phyloP scores from a whole-genome alignment of 768 basidiomycete species.

The Trametes cinnabarina region DNA sequence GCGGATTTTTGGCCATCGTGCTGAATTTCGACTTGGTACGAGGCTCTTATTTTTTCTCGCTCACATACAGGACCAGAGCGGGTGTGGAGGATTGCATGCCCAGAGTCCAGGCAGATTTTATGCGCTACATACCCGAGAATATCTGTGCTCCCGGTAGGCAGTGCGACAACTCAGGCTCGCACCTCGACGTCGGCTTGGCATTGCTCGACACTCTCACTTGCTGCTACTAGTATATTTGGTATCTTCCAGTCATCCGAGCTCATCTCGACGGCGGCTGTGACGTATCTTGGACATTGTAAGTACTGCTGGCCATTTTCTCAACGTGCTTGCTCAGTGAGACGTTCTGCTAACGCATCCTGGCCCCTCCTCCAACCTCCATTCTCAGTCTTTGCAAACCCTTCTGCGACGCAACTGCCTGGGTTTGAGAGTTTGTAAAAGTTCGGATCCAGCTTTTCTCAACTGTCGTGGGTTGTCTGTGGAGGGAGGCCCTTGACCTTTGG shows the following conservation, averaged over 20 bases:
- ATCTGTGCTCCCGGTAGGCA: slow-evolving; percentile 3
- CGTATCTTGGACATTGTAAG: slow-evolving; percentile 7
- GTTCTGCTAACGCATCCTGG: slow-evolving; percentile 4
- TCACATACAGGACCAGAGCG: neutral
- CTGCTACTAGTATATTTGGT: neutral
- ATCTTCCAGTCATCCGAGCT: neutral
- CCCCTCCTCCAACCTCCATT: neutral
- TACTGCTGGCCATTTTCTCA: neutral
- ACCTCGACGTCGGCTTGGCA: slow-evolving; percentile 6
- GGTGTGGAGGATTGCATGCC: neutral
- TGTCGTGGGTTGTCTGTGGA: slow-evolving; percentile 5
- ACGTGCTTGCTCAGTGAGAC: neutral
- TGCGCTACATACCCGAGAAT: slow-evolving; percentile 3
- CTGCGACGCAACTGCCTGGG: neutral
- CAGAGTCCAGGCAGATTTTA: neutral
- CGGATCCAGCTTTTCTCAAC: slow-evolving; percentile 5
- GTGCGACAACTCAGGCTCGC: slow-evolving; percentile 12
- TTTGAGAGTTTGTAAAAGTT: neutral
- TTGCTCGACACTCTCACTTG: neutral
- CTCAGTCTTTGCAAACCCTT: neutral
- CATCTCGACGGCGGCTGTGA: neutral
- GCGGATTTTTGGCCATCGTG: neutral
- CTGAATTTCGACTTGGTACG: neutral
- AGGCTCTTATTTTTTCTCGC: neutral
- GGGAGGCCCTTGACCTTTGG: slow-evolving; percentile 27